phyloP scores from a whole-genome alignment of 2,329 filamentous ascomycete species.

The Diaporthe ilicicola region DNA sequence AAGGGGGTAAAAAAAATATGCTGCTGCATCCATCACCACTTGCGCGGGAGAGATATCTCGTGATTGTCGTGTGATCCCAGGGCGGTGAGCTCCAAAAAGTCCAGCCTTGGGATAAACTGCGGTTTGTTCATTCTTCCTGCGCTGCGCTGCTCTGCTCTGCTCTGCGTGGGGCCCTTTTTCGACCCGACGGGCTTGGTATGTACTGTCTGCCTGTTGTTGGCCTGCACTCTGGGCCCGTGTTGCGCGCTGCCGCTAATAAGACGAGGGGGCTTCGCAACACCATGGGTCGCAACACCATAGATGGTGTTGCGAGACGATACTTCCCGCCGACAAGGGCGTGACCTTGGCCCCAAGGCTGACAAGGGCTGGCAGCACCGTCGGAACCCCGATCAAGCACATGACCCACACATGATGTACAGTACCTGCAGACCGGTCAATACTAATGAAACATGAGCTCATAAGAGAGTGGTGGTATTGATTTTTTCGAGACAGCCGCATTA shows the following conservation, averaged over 20 bases:
- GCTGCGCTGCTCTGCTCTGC: too few species aligned
- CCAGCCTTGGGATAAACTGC: not conserved
- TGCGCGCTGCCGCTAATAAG: too few species aligned
- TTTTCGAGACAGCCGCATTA: constrained; percentile 1
- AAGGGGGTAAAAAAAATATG: too few species aligned
- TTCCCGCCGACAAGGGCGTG: not conserved
- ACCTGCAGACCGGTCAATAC: constrained; percentile 21
- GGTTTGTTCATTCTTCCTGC: not conserved
- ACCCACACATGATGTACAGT: constrained; percentile 1
- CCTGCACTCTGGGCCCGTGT: not conserved
- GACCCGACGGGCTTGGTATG: not conserved
- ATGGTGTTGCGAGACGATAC: not conserved
- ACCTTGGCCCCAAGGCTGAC: not conserved
- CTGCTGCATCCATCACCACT: too few species aligned
- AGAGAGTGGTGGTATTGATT: not conserved
- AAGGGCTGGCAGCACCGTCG: not conserved
- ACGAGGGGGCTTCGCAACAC: too few species aligned
- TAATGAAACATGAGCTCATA: constrained; percentile 11
- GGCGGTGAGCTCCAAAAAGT: constrained; percentile 2
- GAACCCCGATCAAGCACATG: constrained; percentile 6
- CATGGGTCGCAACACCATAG: not conserved
- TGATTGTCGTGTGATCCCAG: constrained; percentile 16
- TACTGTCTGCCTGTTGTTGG: not conserved
- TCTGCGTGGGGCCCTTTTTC: not conserved
- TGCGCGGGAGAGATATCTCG: not conserved